Evolutionary conservation across 768 basidiomycete genomes (phyloP).

Genomic region (Rubroboletus pulcherrimus): DNA sequence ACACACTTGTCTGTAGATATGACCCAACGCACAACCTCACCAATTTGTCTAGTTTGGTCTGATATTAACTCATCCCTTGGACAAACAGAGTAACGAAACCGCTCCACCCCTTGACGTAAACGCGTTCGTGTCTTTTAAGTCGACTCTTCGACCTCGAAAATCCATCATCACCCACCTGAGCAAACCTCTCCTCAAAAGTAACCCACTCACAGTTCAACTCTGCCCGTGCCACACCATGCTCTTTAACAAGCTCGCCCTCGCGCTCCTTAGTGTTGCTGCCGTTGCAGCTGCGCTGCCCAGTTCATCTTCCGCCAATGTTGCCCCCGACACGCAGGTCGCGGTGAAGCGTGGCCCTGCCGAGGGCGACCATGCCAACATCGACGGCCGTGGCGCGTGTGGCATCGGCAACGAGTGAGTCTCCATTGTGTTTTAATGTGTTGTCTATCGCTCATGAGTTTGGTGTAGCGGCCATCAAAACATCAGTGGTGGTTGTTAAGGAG

Average conservation of each 20-base stretch:
- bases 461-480: background rate
- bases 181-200: background rate
- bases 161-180: no score
- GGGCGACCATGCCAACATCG: no score
- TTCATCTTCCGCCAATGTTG: background rate
- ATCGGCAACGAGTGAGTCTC: background rate
- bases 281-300: background rate
- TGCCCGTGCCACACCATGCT: background rate
- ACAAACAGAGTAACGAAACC: background rate
- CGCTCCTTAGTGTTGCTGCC: background rate
- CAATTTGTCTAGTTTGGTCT: no score
- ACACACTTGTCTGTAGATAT: no score
- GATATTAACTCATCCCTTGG: background rate
- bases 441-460: background rate
- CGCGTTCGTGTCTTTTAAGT: background rate
- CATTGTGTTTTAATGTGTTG: background rate
- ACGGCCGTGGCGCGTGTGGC: background rate
- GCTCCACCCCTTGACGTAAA: background rate
- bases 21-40: no score
- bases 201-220: no score
- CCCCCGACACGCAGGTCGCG: background rate
- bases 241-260: slow-evolving; percentile 5
- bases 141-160: background rate
- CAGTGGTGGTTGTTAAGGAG: no score
- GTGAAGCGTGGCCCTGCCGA: no score